Percentiles rank a stretch among this genome's conserved stretches.
phyloP scores from a whole-genome alignment of 805 yeast species.

The Clavispora phyllophila region DNA sequence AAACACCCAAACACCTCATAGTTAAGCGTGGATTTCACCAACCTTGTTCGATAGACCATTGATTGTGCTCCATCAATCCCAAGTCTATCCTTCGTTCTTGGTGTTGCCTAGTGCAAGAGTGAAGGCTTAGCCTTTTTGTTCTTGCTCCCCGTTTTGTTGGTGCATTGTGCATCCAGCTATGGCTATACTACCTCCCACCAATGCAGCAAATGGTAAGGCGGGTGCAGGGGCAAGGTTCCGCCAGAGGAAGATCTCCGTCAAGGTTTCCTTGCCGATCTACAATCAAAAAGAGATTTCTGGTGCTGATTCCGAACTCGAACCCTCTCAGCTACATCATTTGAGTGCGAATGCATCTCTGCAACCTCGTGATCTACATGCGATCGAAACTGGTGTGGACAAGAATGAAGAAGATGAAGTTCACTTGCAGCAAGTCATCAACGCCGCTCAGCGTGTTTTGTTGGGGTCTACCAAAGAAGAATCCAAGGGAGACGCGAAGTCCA shows the following conservation, averaged over 20 bases:
- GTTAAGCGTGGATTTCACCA: conserved; percentile 5
- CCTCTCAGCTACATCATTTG: conserved; percentile 38
- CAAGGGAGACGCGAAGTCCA: conserved; percentile 10
- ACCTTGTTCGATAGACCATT: background rate
- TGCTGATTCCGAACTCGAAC: conserved; percentile 49
- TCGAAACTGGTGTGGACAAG: conserved; percentile 97
- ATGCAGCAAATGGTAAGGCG: conserved; percentile 25
- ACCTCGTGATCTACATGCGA: conserved; percentile 80
- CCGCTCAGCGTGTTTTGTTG: conserved; percentile 60
- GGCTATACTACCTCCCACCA: conserved; percentile 39
- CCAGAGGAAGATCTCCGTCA: conserved; percentile 90
- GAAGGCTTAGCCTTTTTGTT: background rate
- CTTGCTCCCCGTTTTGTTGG: background rate
- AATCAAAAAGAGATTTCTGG: conserved; percentile 78
- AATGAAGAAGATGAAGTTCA: conserved; percentile 97
- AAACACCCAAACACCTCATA: conserved; percentile 25
- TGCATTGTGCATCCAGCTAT: conserved; percentile 12
- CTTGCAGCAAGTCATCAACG: conserved; percentile 84
- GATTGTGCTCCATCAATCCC: background rate
- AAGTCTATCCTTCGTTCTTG: background rate
- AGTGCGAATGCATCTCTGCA: conserved; percentile 52
- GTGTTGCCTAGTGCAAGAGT: background rate
- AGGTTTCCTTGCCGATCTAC: conserved; percentile 75
- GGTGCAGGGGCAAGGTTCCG: conserved; percentile 71
- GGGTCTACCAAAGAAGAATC: conserved; percentile 29